These are phyloP conservation scores for Tulasnella sp. DNA, from an alignment of 768 basidiomycete genomes.

Conservation along the genomic window DNA sequence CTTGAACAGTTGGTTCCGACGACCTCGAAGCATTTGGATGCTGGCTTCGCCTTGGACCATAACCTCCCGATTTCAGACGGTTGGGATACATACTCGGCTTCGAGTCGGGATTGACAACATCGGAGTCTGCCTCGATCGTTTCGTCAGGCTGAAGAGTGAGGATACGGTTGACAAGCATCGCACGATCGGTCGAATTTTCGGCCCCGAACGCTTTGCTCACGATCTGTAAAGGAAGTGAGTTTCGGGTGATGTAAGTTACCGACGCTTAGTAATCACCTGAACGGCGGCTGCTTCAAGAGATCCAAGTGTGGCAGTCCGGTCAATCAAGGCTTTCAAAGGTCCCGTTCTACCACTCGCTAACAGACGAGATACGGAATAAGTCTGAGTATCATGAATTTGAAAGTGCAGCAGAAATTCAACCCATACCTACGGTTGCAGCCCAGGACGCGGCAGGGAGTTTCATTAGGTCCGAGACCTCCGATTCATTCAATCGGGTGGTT, in stretches of 20 bases:
- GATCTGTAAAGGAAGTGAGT: conserved; percentile 45
- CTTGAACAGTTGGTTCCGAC: conserved; percentile 70
- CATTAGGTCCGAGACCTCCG: conserved; percentile 54
- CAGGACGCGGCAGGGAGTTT: conserved; percentile 37
- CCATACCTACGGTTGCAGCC: conserved; percentile 10
- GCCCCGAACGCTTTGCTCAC: conserved; percentile 59
- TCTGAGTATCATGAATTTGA: not conserved
- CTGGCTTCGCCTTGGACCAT: not conserved
- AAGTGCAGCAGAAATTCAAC: not conserved
- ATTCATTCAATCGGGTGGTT: conserved; percentile 55
- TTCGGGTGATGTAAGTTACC: not conserved
- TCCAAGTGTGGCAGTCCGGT: conserved; percentile 55
- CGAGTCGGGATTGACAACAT: not conserved
- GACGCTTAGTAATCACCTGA: conserved; percentile 46
- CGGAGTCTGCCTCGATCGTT: conserved; percentile 38
- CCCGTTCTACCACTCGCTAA: conserved; percentile 52
- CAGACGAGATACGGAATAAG: not conserved
- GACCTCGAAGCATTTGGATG: not conserved
- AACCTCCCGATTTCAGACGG: not conserved
- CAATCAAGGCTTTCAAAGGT: conserved; percentile 70
- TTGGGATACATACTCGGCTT: not conserved
- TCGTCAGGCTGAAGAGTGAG: conserved; percentile 52
- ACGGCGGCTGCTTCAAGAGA: conserved; percentile 50
- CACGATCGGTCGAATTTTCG: conserved; percentile 47
- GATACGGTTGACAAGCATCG: conserved; percentile 62